These are phyloP conservation scores for Alternaria triticina DNA, from an alignment of 2,329 filamentous ascomycete species.

Conservation along the genomic window DNA sequence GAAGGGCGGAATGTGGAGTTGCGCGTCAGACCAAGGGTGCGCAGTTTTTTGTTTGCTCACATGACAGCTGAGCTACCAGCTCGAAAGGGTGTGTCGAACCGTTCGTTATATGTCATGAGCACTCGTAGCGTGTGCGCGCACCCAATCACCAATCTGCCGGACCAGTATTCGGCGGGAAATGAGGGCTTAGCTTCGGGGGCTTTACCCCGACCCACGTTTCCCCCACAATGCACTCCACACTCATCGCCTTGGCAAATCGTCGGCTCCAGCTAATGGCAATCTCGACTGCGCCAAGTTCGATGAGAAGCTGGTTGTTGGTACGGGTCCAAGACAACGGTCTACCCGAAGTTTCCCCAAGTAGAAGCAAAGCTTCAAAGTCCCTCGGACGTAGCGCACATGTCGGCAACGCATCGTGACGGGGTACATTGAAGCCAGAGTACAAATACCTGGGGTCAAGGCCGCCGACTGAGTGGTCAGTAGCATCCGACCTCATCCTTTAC, in stretches of 20 bases:
- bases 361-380: background rate
- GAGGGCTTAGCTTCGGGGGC: slow-evolving; percentile 5
- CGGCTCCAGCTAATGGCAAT: slow-evolving; percentile 1
- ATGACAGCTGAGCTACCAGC: background rate
- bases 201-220: slow-evolving; percentile 4
- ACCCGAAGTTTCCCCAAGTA: slow-evolving; percentile 11
- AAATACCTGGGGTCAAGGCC: slow-evolving; percentile 11
- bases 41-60: slow-evolving; percentile 6
- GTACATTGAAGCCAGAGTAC: slow-evolving; percentile 5
- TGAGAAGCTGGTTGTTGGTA: background rate
- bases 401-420: slow-evolving; percentile 1
- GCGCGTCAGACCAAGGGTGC: background rate
- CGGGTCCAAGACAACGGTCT: background rate
- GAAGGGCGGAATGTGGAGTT: slow-evolving; percentile 9
- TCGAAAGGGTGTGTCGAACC: background rate
- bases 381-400: slow-evolving; percentile 9
- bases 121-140: background rate
- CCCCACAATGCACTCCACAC: slow-evolving; percentile 22
- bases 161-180: slow-evolving; percentile 1
- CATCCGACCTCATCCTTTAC: background rate
- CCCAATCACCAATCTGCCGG: slow-evolving; percentile 18
- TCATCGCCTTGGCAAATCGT: slow-evolving; percentile 17
- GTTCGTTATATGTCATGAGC: background rate
- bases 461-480: background rate
- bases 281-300: background rate